A percentile compares a stretch with the other conserved stretches of the same genome.
Conservation (phyloP, 192 early-diverging fungal genomes). For the Linnemannia schmuckeri region DNA sequence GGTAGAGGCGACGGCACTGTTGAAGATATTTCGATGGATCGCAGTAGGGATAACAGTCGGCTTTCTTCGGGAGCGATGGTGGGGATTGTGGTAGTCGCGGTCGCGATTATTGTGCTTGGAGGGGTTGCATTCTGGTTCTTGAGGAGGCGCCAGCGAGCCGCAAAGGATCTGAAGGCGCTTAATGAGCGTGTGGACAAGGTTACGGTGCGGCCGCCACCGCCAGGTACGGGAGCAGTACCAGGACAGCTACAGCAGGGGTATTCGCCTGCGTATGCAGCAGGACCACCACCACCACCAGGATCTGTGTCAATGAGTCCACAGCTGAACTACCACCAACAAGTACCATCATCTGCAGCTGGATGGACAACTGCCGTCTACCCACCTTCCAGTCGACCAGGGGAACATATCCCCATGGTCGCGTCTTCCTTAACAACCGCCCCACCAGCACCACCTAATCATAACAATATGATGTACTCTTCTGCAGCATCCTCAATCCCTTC, state of each 20-base stretch:
- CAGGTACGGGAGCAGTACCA: not conserved
- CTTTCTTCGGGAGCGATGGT: not conserved
- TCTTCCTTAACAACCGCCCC: not conserved
- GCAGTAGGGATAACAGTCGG: not conserved
- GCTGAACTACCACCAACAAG: not conserved
- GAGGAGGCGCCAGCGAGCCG: not conserved
- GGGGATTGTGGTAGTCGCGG: not conserved
- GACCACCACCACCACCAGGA: not conserved
- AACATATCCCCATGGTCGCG: not conserved
- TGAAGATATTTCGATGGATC: not conserved
- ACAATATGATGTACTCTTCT: not conserved
- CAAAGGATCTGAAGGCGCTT: not conserved
- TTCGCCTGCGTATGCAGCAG: not conserved
- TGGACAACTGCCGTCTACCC: not conserved
- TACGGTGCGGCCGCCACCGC: conserved; percentile 2
- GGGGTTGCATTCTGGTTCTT: not conserved
- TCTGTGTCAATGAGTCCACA: not conserved
- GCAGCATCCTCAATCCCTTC: not conserved
- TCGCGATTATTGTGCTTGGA: not conserved
- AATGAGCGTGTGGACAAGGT: not conserved
- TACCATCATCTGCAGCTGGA: not conserved
- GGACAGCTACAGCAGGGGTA: not conserved
- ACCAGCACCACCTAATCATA: not conserved
- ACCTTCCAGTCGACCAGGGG: not conserved
- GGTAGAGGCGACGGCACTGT: not conserved